Percentiles rank a stretch among this genome's conserved stretches.
phyloP scores from a whole-genome alignment of 495 filamentous ascomycete species.

The Chaetomidium leptoderma region DNA sequence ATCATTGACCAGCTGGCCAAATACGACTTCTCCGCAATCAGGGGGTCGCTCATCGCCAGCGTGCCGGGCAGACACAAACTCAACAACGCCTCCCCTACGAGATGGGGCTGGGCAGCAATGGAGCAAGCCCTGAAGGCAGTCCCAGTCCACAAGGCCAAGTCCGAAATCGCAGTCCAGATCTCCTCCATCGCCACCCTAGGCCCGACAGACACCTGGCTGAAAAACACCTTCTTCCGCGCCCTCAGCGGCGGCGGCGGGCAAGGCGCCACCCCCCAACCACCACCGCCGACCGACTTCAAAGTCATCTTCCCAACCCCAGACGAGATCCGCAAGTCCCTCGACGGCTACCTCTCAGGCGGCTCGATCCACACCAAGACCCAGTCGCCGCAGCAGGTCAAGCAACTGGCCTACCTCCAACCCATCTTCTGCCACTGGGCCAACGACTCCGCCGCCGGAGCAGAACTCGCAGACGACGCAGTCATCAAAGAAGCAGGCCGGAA shows the following conservation, averaged over 20 bases:
- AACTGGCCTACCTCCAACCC: slow-evolving; percentile 68
- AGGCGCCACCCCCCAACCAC: neutral
- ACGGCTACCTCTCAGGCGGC: slow-evolving; percentile 71
- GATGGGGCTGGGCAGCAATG: slow-evolving; percentile 73
- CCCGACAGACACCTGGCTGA: slow-evolving; percentile 68
- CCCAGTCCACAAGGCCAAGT: slow-evolving; percentile 32
- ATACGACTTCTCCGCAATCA: slow-evolving; percentile 67
- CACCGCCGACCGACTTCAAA: slow-evolving; percentile 34
- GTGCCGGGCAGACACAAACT: slow-evolving; percentile 63
- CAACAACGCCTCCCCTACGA: slow-evolving; percentile 43
- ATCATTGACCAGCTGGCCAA: slow-evolving; percentile 53
- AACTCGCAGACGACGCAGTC: neutral
- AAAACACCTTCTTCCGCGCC: slow-evolving; percentile 56
- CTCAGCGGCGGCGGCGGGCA: slow-evolving; percentile 35
- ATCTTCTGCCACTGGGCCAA: slow-evolving; percentile 69
- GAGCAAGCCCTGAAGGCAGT: slow-evolving; percentile 56
- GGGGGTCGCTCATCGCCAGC: slow-evolving; percentile 72
- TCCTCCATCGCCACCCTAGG: slow-evolving; percentile 84
- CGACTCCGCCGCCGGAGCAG: slow-evolving; percentile 39
- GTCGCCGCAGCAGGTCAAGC: slow-evolving; percentile 63
- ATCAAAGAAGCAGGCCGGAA: slow-evolving; percentile 51
- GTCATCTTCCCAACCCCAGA: slow-evolving; percentile 77
- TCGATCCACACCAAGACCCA: slow-evolving; percentile 81
- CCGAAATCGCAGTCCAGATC: slow-evolving; percentile 68
- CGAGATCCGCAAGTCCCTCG: slow-evolving; percentile 73